A percentile compares a stretch with the other conserved stretches of the same genome.
Conservation (phyloP, 768 basidiomycete genomes). For the Austroboletus eburneus region DNA sequence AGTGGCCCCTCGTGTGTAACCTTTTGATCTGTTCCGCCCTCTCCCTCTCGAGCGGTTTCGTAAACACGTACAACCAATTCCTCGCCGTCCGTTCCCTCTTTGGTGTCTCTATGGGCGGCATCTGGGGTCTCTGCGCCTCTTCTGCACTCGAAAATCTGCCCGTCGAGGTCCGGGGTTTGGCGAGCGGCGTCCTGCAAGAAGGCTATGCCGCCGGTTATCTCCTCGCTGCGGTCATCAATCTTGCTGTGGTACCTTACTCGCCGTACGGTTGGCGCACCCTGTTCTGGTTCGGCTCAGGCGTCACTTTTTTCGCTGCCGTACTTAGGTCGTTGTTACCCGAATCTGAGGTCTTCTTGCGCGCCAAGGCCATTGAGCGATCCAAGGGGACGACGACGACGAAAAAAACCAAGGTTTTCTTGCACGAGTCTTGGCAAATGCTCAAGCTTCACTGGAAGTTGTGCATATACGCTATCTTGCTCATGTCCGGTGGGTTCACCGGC, state of each 20-base stretch:
- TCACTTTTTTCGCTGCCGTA: conserved; percentile 64
- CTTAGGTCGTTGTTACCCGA: conserved; percentile 73
- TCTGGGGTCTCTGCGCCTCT: conserved; percentile 82
- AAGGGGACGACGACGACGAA: conserved; percentile 33
- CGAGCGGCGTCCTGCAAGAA: conserved; percentile 81
- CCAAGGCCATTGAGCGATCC: conserved; percentile 50
- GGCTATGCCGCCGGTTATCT: conserved; percentile 89
- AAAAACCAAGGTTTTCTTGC: conserved; percentile 70
- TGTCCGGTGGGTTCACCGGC: conserved; percentile 45
- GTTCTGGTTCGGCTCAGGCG: conserved; percentile 76
- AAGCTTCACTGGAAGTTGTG: conserved; percentile 78
- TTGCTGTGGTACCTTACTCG: conserved; percentile 44
- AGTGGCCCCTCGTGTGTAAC: conserved; percentile 87
- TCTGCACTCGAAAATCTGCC: conserved; percentile 90
- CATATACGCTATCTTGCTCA: conserved; percentile 79
- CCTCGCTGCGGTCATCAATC: conserved; percentile 78
- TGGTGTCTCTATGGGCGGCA: conserved; percentile 84
- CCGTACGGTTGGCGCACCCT: conserved; percentile 64
- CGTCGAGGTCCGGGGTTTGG: conserved; percentile 79
- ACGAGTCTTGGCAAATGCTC: conserved; percentile 71
- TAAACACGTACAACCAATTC: conserved; percentile 71
- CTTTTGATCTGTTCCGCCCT: conserved; percentile 66
- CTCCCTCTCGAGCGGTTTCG: conserved; percentile 79
- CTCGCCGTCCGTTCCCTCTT: conserved; percentile 80
- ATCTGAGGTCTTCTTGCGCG: conserved; percentile 66